Conservation (phyloP, 371 early-diverging fungal genomes). For the Polyrhizophydium stewartii region DNA sequence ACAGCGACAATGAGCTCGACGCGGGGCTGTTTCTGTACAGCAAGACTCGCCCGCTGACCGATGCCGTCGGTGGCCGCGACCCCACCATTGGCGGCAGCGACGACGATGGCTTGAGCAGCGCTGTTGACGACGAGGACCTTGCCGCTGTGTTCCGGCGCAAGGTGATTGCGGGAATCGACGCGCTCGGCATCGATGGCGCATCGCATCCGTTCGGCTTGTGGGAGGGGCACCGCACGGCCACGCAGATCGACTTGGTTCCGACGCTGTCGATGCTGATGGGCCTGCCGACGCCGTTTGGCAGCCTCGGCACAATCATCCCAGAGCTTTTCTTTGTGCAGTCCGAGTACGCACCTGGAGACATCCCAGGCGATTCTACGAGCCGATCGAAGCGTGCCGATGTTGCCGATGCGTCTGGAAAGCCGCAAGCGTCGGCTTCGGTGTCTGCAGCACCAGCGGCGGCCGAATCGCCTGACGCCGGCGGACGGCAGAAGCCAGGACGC, state of each 20-base stretch:
- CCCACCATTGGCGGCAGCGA: too few species aligned
- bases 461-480: too few species aligned
- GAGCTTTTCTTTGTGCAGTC: slow-evolving; percentile 49
- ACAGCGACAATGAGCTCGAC: slow-evolving; percentile 81
- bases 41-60: slow-evolving; percentile 19
- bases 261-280: slow-evolving; percentile 79
- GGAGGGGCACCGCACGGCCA: slow-evolving; percentile 43
- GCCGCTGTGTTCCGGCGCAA: not conserved
- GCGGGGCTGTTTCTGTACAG: slow-evolving; percentile 79
- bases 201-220: slow-evolving; percentile 15
- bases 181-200: slow-evolving; percentile 8
- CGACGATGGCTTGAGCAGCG: not conserved
- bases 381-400: too few species aligned
- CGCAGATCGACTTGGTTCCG: slow-evolving; percentile 88
- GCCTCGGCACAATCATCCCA: slow-evolving; percentile 80
- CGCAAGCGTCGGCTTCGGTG: too few species aligned
- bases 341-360: too few species aligned
- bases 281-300: slow-evolving; percentile 88
- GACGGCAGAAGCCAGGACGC: too few species aligned
- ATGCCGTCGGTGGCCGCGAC: too few species aligned
- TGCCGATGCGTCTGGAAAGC: not conserved
- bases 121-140: not conserved
- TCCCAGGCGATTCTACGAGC: too few species aligned
- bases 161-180: slow-evolving; percentile 8
- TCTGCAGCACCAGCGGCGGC: too few species aligned